A percentile compares a stretch with the other conserved stretches of the same genome.
Evolutionary conservation across 2,329 filamentous ascomycete species (phyloP).

Genomic region (Cordyceps javanica): DNA sequence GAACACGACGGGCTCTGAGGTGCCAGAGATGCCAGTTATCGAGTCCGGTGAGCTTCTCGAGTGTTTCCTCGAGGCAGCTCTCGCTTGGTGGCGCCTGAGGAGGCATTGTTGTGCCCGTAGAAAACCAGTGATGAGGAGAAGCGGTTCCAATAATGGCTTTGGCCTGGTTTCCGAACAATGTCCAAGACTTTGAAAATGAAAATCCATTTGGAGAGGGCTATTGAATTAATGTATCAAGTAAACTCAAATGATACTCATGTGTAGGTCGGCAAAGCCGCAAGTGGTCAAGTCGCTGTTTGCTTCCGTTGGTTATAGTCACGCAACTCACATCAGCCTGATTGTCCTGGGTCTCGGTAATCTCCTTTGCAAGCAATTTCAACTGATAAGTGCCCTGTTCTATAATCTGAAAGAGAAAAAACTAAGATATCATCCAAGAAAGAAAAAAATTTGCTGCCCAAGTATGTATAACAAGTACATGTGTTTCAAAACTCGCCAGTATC

Average conservation of each 20-base stretch:
- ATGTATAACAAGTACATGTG: not conserved
- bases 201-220: too few species aligned
- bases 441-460: not conserved
- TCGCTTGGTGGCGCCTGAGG: not conserved
- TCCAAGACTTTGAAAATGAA: too few species aligned
- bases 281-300: too few species aligned
- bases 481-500: not conserved
- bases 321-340: too few species aligned
- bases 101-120: not conserved
- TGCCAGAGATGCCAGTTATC: constrained; percentile 6
- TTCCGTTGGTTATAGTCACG: too few species aligned
- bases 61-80: not conserved
- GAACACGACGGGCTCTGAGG: not conserved
- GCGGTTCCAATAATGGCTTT: too few species aligned
- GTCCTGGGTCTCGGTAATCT: too few species aligned
- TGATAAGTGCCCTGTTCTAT: not conserved
- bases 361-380: too few species aligned
- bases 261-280: too few species aligned
- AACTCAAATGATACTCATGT: too few species aligned
- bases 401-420: not conserved
- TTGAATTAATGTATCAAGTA: too few species aligned
- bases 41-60: not conserved
- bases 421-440: not conserved
- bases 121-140: not conserved
- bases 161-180: too few species aligned